A percentile compares a stretch with the other conserved stretches of the same genome.
phyloP scores from a whole-genome alignment of 73 alveolate genomes.

The Durusdinium trenchii region DNA sequence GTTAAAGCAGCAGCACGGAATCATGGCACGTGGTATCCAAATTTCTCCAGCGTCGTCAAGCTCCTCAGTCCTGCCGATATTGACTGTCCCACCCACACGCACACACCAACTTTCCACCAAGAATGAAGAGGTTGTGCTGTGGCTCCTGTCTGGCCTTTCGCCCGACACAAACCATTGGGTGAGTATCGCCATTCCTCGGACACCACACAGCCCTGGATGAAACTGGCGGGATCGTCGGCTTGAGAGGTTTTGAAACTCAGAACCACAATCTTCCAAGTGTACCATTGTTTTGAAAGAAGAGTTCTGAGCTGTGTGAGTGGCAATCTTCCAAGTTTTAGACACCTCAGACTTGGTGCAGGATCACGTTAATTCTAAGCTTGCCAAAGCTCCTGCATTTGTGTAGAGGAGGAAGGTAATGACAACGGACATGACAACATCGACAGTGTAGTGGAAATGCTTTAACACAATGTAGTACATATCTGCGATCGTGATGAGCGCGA shows the following conservation, averaged over 20 bases:
- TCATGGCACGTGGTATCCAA: conserved; percentile 51
- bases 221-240: too few species aligned
- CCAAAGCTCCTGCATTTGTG: conserved; percentile 47
- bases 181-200: conserved; percentile 44
- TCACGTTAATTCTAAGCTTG: not conserved
- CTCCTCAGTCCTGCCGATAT: not conserved
- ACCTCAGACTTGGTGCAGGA: not conserved
- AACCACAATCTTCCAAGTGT: not conserved
- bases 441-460: conserved; percentile 91
- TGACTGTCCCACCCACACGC: not conserved
- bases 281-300: too few species aligned
- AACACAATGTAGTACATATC: conserved; percentile 57
- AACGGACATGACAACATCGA: conserved; percentile 89
- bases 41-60: not conserved
- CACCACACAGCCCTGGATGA: not conserved
- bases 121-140: not conserved
- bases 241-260: too few species aligned
- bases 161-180: conserved; percentile 47
- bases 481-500: not conserved
- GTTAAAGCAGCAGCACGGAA: conserved; percentile 72
- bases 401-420: conserved; percentile 51
- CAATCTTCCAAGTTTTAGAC: not conserved
- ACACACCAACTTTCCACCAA: not conserved
- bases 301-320: too few species aligned
- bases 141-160: not conserved